These are phyloP conservation scores for Neospora caninum DNA, from an alignment of 169 alveolate genomes.

Conservation along the genomic window DNA sequence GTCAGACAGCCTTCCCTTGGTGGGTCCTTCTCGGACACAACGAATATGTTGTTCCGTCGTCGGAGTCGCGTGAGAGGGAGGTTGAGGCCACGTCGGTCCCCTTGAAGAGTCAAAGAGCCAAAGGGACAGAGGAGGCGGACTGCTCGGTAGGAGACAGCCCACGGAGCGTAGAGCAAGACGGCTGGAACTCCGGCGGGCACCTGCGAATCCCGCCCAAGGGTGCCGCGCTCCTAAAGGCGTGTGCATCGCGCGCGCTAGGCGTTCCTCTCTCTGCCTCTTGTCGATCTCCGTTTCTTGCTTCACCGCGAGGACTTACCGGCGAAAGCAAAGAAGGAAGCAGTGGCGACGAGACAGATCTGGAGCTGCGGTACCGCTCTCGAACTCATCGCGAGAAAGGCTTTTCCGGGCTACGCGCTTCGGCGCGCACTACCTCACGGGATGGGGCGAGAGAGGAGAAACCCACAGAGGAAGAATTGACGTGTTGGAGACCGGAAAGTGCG, in stretches of 20 bases:
- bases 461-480: background rate
- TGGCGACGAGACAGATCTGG: constrained; percentile 68
- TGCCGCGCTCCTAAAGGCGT: background rate
- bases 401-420: background rate
- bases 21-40: constrained; percentile 4
- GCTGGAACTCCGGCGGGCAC: background rate
- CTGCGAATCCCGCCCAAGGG: background rate
- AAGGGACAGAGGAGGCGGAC: background rate
- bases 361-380: constrained; percentile 42
- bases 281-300: background rate
- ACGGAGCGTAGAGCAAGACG: background rate
- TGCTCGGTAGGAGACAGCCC: background rate
- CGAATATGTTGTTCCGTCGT: background rate
- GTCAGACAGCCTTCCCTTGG: constrained; percentile 17
- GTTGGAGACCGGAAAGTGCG: background rate
- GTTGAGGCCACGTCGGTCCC: background rate
- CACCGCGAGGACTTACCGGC: background rate
- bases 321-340: background rate
- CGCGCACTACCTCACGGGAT: background rate
- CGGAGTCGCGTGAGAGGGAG: background rate
- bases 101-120: background rate
- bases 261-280: background rate
- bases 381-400: background rate
- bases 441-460: background rate
- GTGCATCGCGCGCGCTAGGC: background rate